phyloP scores from a whole-genome alignment of 106 monocot species.

The Apostasia ramifera region DNA sequence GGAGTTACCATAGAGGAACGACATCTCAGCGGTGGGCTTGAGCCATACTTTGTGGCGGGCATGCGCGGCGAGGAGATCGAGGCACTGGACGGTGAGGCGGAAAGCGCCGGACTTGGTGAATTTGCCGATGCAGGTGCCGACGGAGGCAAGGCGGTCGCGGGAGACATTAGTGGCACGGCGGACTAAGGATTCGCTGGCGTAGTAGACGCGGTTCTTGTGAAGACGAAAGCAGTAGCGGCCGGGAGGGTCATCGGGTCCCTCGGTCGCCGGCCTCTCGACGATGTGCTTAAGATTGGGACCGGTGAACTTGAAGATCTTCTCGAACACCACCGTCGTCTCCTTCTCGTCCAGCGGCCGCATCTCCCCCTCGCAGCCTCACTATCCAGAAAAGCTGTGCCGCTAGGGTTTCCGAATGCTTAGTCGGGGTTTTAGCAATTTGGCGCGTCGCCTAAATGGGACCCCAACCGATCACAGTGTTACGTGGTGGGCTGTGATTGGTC shows the following conservation, averaged over 20 bases:
- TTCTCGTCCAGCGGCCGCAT: conserved; percentile 98
- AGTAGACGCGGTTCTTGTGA: conserved; percentile 85
- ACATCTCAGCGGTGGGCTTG: conserved; percentile 72
- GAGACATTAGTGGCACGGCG: conserved; percentile 67
- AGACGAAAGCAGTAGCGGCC: conserved; percentile 86
- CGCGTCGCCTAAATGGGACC: too few species aligned
- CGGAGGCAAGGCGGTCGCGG: conserved; percentile 65
- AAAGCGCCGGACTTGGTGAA: conserved; percentile 71
- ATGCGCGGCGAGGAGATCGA: conserved; percentile 85
- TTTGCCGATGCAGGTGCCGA: conserved; percentile 67
- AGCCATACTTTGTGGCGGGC: conserved; percentile 86
- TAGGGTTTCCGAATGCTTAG: neutral
- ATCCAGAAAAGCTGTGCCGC: neutral
- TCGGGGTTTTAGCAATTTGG: too few species aligned
- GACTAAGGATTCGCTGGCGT: conserved; percentile 68
- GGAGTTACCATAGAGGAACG: conserved; percentile 68
- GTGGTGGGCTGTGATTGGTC: too few species aligned
- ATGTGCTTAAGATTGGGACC: conserved; percentile 83
- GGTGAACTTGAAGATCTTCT: conserved; percentile 93
- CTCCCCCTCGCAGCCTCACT: neutral
- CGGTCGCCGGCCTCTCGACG: conserved; percentile 66
- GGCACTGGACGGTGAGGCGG: conserved; percentile 70
- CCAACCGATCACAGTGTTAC: too few species aligned
- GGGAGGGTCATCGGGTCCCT: conserved; percentile 23
- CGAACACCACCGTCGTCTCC: conserved; percentile 83